These are phyloP conservation scores for Leptodermis oblonga DNA, from an alignment of 257 asterid genomes.

Conservation along the genomic window DNA sequence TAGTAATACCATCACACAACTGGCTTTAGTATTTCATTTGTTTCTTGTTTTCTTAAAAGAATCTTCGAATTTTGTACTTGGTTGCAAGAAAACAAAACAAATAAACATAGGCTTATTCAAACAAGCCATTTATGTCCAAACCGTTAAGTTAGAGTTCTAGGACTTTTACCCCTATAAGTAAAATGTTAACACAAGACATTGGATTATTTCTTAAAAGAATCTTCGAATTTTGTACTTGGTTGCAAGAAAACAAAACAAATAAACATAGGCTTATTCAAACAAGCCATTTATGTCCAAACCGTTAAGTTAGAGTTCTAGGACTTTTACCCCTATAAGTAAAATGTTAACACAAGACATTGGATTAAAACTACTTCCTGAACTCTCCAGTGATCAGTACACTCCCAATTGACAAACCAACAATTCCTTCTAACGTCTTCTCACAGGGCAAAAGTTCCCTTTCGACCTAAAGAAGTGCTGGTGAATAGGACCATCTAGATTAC, in stretches of 20 bases:
- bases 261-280: neutral
- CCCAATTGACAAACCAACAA: neutral
- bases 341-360: neutral
- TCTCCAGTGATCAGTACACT: neutral
- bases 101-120: neutral
- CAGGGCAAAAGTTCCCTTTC: neutral
- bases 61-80: neutral
- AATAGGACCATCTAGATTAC: neutral
- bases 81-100: neutral
- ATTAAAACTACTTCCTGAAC: neutral
- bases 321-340: neutral
- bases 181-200: neutral
- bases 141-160: neutral
- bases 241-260: neutral
- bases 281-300: neutral
- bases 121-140: neutral
- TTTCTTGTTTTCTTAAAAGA: neutral
- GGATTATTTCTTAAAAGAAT: neutral
- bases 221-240: neutral
- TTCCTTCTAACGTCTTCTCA: neutral
- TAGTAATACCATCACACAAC: conserved; percentile 45
- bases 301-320: neutral
- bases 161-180: neutral
- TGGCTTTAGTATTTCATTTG: conserved; percentile 13
- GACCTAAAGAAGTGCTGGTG: neutral